phyloP scores from a whole-genome alignment of 208 protist species.

The Leishmania braziliensis region DNA sequence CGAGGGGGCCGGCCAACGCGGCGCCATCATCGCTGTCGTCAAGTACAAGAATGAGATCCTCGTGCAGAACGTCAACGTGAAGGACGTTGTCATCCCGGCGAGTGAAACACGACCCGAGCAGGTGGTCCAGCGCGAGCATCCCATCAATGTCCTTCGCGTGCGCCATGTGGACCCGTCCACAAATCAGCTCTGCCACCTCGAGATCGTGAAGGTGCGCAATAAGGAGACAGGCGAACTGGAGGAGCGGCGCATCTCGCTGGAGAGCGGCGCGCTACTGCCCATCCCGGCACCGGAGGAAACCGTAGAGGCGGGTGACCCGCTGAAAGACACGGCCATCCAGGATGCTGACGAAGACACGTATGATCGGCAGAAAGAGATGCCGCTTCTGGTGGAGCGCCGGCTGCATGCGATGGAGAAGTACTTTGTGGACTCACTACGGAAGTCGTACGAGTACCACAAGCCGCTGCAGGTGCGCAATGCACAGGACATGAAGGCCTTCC shows the following conservation, averaged over 20 bases:
- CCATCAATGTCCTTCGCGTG: conserved; percentile 73
- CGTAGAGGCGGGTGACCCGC: conserved; percentile 71
- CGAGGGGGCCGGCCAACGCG: conserved; percentile 78
- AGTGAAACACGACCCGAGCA: conserved; percentile 84
- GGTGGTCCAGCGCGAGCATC: conserved; percentile 85
- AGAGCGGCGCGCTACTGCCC: conserved; percentile 78
- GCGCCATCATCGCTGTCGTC: conserved; percentile 83
- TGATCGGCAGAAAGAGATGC: conserved; percentile 66
- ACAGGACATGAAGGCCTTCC: conserved; percentile 65
- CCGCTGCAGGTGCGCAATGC: conserved; percentile 57
- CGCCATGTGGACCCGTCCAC: conserved; percentile 86
- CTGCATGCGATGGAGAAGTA: conserved; percentile 88
- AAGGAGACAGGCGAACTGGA: conserved; percentile 71
- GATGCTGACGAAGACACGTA: conserved; percentile 84
- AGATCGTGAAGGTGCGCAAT: conserved; percentile 81
- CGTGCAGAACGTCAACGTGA: conserved; percentile 90
- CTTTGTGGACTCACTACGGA: conserved; percentile 63
- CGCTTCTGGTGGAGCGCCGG: conserved; percentile 67
- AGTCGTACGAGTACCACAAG: conserved; percentile 69
- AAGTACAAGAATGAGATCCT: conserved; percentile 92
- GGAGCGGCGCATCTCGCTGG: conserved; percentile 77
- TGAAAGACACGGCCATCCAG: conserved; percentile 83
- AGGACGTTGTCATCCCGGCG: conserved; percentile 87
- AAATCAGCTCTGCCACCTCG: conserved; percentile 68
- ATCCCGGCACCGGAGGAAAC: conserved; percentile 60